Base-by-base conservation (phyloP, 2,329 filamentous ascomycete genomes). In the Aspergillus intermedius region DNA sequence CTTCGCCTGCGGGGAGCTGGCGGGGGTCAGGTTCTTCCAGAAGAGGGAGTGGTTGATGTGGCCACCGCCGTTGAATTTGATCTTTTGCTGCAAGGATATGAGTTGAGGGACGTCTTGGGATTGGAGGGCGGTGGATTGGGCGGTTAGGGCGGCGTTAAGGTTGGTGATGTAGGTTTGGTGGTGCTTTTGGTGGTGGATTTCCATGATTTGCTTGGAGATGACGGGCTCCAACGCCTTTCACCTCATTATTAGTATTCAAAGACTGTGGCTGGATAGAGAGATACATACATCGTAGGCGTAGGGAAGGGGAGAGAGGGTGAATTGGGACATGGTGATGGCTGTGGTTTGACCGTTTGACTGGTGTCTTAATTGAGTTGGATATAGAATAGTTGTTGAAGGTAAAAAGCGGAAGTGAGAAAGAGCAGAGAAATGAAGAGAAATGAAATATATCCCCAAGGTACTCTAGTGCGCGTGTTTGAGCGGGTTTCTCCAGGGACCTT, bases 21-120 rank as follows among this genome's bases (percentile, higher is more conserved):
- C 70, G 0, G 87, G 86, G 0, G 80, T 71, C 15, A 94, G 78
- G 68, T 89, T 91, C 72, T 87, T 83, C 90, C 90, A 96, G 77
- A 95, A 95, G 32, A 95, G 81, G 0, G 82, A 84, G 76, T 95
- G 91, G 75, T 96, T 96, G 72, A 94, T 85, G 75, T 95, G 90
- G 5, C 91, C 91, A 40, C 91, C 91, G 44, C 86, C 90, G 67
- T 95, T 88, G 79, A 95, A 95, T 62, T 86, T 87, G 73, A 95
- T 83, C 53, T 80, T 80, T 15, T 77, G 74, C 59, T 86, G 83
- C n/a, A 88, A 77, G 15, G 79, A 72, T 48, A 89, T 79, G 57
- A 88, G 83, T 3, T 76, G 71, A 4, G 80, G 73, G 47, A 87
- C 77, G 56, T 88, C 80, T 54, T 76, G 74, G 37, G 76, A 70